Percentiles rank a stretch among this genome's conserved stretches.
phyloP scores from a whole-genome alignment of 176 grass and related monocot species.

The Eragrostis nindensis region DNA sequence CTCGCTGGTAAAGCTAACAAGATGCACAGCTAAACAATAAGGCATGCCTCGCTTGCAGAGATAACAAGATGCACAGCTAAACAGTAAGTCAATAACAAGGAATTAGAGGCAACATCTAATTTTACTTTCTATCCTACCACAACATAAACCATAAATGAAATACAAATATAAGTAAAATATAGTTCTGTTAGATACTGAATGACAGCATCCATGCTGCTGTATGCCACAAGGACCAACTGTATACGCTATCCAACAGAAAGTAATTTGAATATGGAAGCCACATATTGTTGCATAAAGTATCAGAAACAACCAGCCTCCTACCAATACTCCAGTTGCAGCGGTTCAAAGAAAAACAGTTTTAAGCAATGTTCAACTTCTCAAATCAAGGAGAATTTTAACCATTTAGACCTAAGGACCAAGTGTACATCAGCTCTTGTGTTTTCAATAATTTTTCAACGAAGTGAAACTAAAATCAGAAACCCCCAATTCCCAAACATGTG shows the following conservation, averaged over 20 bases:
- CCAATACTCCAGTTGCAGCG: neutral
- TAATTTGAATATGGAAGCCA: neutral
- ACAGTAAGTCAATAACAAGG: neutral
- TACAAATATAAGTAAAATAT: neutral
- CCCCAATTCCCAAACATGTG: neutral
- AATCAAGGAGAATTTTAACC: neutral
- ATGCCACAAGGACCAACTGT: neutral
- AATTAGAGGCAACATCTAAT: neutral
- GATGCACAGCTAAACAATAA: neutral
- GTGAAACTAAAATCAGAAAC: neutral
- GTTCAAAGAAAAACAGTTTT: neutral
- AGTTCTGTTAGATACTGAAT: neutral
- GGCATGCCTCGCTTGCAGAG: neutral
- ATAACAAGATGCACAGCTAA: neutral
- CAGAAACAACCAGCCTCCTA: neutral
- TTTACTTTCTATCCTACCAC: too few relatives aligned
- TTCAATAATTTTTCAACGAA: neutral
- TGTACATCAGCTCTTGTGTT: neutral
- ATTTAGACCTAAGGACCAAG: neutral
- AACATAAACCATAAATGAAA: neutral
- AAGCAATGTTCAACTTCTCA: neutral
- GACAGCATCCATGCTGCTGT: neutral
- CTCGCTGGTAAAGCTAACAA: neutral
- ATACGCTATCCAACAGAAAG: neutral
- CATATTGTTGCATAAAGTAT: neutral